Evolutionary conservation across 2,329 filamentous ascomycete genomes (phyloP), one percentile per base, ranked within the genome.

Genomic region (Colletotrichum lini): DNA sequence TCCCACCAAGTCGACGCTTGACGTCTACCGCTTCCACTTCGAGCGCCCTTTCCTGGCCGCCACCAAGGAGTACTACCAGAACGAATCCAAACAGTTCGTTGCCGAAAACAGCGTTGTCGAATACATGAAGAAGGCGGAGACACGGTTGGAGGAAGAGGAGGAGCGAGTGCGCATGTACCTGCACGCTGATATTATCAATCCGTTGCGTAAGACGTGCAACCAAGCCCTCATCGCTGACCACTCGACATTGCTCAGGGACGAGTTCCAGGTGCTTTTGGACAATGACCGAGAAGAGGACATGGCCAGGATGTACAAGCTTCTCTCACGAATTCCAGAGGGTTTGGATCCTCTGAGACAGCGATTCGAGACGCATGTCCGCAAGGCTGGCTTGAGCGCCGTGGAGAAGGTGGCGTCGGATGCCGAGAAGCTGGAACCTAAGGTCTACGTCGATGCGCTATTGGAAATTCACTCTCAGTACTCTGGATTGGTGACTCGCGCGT

Each of bases 81-180:
- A 93, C 56, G 97, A 99, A 81, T 98, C 96, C 23, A 94, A 94
- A 77, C 93, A 95, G 74, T 99, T 99, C 79, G 91, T 99, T 44
- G 94, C 95, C 13, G 96, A 98, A 81, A 99, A 99, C 80, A 97
- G 93, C 74, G 95, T 99, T 4, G 95, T 99, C 44, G 96, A 99
- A 79, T 99, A 98, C 84, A 98, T 99, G 96, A 98, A 98, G 87
- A 99, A 99, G 88, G 97, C 96, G 0, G 96, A 98, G 83, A 84
- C 90, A 52, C 92, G 96, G 42, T 84, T 99, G 72, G 90, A 94
- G 9, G 96, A 99, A 82, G 96, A 99, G 82, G 96, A 97, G 83
- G 94, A 96, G 79, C 94, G 96, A 35, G 96, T 99, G 12, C 91
- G 91, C 74, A 90, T 98, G 79, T 99, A 97, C 79, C 87, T 99